Conservation (phyloP, 805 yeast genomes). For the Lipomyces sp. region DNA sequence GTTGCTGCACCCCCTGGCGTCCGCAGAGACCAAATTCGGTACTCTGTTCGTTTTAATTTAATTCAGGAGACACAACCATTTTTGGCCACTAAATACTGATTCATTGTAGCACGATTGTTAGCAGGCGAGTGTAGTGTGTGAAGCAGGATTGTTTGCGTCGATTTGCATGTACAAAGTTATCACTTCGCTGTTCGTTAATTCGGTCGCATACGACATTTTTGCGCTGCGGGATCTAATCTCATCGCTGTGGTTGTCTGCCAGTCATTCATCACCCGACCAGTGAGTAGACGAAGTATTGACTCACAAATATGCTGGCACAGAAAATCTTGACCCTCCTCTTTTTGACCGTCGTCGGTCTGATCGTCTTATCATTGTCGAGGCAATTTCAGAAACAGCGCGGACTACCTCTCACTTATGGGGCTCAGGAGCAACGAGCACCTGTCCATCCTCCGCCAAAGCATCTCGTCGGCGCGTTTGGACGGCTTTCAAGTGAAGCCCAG, state of each 20-base stretch:
- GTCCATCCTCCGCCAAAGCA: background rate
- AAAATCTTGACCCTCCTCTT: background rate
- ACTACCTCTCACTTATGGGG: background rate
- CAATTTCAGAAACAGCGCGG: background rate
- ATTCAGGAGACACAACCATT: too few species aligned
- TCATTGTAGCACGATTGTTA: background rate
- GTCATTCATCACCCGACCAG: too few species aligned
- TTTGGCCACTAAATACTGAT: too few species aligned
- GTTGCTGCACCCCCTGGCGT: background rate
- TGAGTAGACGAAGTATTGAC: too few species aligned
- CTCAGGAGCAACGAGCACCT: background rate
- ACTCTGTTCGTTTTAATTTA: background rate
- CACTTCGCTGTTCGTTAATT: background rate
- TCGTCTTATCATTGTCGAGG: background rate
- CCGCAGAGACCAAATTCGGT: background rate
- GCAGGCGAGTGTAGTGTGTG: background rate
- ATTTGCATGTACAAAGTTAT: background rate
- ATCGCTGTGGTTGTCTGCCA: too few species aligned
- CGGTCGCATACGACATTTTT: background rate
- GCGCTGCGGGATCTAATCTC: too few species aligned
- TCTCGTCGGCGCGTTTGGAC: background rate
- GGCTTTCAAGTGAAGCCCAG: background rate
- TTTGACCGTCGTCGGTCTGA: background rate
- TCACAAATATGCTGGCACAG: background rate
- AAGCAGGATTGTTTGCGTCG: background rate